Conservation (phyloP, 805 yeast species). For the Zygoascus ofunaensis region DNA sequence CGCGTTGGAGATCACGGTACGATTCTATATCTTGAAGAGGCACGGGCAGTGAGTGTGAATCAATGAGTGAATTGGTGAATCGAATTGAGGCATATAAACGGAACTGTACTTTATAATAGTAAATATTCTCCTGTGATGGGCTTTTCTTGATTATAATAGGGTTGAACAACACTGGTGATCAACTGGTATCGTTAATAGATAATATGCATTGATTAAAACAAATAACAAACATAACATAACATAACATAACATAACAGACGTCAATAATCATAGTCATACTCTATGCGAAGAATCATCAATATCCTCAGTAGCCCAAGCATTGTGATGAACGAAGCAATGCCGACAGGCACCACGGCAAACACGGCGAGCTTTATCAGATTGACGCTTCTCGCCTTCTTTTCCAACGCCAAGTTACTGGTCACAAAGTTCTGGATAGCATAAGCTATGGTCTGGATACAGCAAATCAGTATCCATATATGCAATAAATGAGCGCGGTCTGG, state of each 20-base stretch:
- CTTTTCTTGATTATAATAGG: no score
- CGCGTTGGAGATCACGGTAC: slow-evolving; percentile 48
- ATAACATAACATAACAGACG: background rate
- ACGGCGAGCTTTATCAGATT: slow-evolving; percentile 85
- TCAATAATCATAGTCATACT: slow-evolving; percentile 18
- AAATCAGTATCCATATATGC: slow-evolving; percentile 88
- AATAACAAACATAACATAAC: background rate
- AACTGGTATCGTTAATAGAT: no score
- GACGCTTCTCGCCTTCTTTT: slow-evolving; percentile 53
- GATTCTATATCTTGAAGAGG: slow-evolving; percentile 33
- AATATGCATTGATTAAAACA: no score
- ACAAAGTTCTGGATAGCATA: slow-evolving; percentile 83
- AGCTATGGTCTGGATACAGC: slow-evolving; percentile 70
- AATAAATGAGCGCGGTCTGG: slow-evolving; percentile 64
- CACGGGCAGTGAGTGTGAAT: background rate
- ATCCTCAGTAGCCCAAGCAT: slow-evolving; percentile 77
- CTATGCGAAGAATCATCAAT: slow-evolving; percentile 64
- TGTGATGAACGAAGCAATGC: slow-evolving; percentile 85
- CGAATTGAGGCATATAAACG: no score
- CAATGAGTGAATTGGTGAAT: no score
- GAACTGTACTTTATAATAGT: no score
- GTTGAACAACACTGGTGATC: no score
- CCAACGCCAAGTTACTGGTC: slow-evolving; percentile 47
- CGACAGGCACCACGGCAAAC: slow-evolving; percentile 97
- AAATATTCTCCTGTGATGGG: no score